phyloP scores from a whole-genome alignment of 805 yeast genomes.

The Wickerhamiella australiensis region DNA sequence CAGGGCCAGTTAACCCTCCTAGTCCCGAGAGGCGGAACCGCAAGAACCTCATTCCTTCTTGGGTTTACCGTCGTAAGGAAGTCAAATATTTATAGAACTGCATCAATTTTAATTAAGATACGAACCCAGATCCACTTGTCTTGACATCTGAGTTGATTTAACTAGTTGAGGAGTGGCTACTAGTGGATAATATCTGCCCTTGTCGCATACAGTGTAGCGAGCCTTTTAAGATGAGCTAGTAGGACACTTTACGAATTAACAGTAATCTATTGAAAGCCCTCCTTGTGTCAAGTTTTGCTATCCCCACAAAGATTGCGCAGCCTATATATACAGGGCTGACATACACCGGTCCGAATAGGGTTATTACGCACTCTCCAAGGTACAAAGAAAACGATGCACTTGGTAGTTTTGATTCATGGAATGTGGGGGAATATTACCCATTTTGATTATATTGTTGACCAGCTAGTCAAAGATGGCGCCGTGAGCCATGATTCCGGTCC shows the following conservation, averaged over 20 bases:
- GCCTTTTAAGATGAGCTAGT: no score
- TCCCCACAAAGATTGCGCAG: no score
- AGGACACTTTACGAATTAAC: no score
- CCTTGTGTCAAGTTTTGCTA: no score
- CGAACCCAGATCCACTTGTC: no score
- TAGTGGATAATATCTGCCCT: no score
- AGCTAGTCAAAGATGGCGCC: conserved; percentile 30
- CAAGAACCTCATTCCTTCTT: background rate
- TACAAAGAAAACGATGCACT: conserved; percentile 14
- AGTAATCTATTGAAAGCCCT: no score
- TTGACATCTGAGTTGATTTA: no score
- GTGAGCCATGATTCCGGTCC: conserved; percentile 18
- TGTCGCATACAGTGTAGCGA: no score
- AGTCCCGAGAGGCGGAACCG: conserved; percentile 3
- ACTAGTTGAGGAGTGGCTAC: no score
- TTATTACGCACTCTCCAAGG: background rate
- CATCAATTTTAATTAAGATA: background rate
- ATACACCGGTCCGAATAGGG: background rate
- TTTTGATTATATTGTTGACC: conserved; percentile 46
- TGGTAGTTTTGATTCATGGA: conserved; percentile 21
- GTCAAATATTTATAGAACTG: conserved; percentile 4
- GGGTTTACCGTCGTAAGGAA: conserved; percentile 5
- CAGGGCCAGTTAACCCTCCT: conserved; percentile 8
- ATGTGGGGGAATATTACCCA: conserved; percentile 70
- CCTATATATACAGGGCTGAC: background rate